These are phyloP conservation scores for Lachnellula willkommii DNA, from an alignment of 2,329 filamentous ascomycete species.

Conservation along the genomic window DNA sequence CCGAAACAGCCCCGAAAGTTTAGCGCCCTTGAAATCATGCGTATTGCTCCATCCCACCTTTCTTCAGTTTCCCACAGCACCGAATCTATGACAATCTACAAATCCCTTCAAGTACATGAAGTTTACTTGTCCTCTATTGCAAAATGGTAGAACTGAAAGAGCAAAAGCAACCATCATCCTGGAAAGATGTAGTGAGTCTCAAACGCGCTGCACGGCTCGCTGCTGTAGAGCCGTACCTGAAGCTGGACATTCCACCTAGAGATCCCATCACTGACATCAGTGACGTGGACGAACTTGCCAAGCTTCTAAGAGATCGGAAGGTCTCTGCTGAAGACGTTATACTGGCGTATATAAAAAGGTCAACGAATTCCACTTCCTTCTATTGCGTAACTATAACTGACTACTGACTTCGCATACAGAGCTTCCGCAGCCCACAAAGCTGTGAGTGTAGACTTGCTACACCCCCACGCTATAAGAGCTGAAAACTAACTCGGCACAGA, in stretches of 20 bases:
- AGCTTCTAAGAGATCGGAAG: background rate
- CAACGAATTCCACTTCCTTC: background rate
- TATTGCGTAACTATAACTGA: background rate
- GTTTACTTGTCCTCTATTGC: background rate
- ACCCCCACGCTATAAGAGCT: too few relatives aligned
- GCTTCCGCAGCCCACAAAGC: slow-evolving; percentile 1
- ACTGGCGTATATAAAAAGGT: background rate
- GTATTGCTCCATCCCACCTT: background rate
- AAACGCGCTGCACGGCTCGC: slow-evolving; percentile 1
- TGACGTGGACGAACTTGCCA: slow-evolving; percentile 6
- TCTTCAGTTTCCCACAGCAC: too few relatives aligned
- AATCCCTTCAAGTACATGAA: too few relatives aligned
- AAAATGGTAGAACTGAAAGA: background rate
- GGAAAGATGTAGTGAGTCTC: slow-evolving; percentile 2
- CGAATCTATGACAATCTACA: too few relatives aligned
- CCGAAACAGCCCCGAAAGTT: too few relatives aligned
- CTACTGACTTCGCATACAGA: background rate
- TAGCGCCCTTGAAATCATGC: too few relatives aligned
- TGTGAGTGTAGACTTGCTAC: background rate
- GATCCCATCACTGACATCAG: slow-evolving; percentile 7
- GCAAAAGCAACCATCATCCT: background rate
- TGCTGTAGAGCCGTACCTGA: slow-evolving; percentile 4
- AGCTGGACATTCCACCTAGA: background rate
- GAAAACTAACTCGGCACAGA: background rate
- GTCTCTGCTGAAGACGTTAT: background rate